phyloP scores from a whole-genome alignment of 148 eudicot species.

The Rheum nobile region DNA sequence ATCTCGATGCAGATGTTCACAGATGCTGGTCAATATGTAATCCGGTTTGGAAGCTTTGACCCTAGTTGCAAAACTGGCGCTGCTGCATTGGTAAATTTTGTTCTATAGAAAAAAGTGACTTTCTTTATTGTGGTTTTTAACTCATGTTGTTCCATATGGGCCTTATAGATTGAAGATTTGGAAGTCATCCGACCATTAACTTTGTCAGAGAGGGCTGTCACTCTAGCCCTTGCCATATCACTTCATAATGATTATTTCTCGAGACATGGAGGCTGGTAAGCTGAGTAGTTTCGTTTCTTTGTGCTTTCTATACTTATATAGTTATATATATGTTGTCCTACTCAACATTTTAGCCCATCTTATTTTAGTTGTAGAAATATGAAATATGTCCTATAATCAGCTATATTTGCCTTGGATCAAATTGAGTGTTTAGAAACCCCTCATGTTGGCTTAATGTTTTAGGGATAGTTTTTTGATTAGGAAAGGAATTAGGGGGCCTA shows the following conservation, averaged over 20 bases:
- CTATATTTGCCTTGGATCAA: not conserved
- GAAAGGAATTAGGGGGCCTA: too few relatives aligned
- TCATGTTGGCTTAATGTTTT: not conserved
- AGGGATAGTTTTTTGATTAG: too few relatives aligned
- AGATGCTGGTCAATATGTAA: slow-evolving; percentile 97
- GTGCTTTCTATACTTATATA: too few relatives aligned
- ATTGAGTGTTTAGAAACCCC: not conserved
- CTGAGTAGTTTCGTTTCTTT: not conserved
- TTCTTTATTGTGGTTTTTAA: slow-evolving; percentile 7
- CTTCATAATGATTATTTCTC: slow-evolving; percentile 93
- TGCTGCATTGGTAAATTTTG: slow-evolving; percentile 32
- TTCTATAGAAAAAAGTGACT: not conserved
- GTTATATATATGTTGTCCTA: not conserved
- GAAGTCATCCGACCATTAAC: slow-evolving; percentile 72
- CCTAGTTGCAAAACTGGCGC: slow-evolving; percentile 23
- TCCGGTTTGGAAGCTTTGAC: slow-evolving; percentile 74
- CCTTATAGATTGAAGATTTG: slow-evolving; percentile 58
- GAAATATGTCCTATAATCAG: not conserved
- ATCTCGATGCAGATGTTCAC: slow-evolving; percentile 58
- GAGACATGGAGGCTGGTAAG: slow-evolving; percentile 91
- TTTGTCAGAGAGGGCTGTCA: slow-evolving; percentile 84
- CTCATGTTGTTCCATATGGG: not conserved
- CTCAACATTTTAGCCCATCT: not conserved
- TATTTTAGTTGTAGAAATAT: not conserved
- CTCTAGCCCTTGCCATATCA: slow-evolving; percentile 90